Base-by-base conservation (phyloP, 73 alveolate species). In the Diophrys appendiculata region DNA sequence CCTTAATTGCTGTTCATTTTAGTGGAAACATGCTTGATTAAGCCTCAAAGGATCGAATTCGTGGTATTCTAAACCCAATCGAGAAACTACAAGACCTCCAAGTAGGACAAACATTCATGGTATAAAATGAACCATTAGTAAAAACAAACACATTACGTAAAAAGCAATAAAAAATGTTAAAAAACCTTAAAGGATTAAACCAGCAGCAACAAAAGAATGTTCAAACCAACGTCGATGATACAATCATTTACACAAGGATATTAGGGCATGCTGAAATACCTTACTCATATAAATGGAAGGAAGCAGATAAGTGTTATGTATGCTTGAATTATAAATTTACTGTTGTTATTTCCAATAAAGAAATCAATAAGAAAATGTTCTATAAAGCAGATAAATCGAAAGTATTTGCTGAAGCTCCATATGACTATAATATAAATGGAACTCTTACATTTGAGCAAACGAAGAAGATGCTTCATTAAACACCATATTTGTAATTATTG, bases 231-330 rank as follows among this genome's bases (percentile, higher is more conserved):
- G n/a, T 70, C 29, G 67, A 81, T 22, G 93, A 86, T 55, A 78
- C 76, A 13, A 23, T 86, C 27, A 86, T 86, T 0, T 86, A 56
- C 52, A 24, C 87, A 0, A 33, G 93, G 34, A 79, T 79, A 14
- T 54, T 86, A 32, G 93, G 93, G 1, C 93, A 86, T 32, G 43
- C 54, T 30, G 93, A 86, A 52, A 78, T 86, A 1, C 86, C 86
- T 43, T 26, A 56, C 27, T 34, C 85, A 26, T 76, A 86, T 55
- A 69, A 54, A 29, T 86, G 93, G 93, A 31, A 29, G 25, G 83
- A 78, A 31, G 67, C 78, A 13, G 23, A 68, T 76, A 65, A 86
- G 43, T 86, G 93, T 53, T 86, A 89, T 89, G 52, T 79, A 25
- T 86, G 93, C 33, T 80, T 79, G 55, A 78, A 73, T 29, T 75